phyloP scores from a whole-genome alignment of 768 basidiomycete genomes.

The Termitomyces sp. region DNA sequence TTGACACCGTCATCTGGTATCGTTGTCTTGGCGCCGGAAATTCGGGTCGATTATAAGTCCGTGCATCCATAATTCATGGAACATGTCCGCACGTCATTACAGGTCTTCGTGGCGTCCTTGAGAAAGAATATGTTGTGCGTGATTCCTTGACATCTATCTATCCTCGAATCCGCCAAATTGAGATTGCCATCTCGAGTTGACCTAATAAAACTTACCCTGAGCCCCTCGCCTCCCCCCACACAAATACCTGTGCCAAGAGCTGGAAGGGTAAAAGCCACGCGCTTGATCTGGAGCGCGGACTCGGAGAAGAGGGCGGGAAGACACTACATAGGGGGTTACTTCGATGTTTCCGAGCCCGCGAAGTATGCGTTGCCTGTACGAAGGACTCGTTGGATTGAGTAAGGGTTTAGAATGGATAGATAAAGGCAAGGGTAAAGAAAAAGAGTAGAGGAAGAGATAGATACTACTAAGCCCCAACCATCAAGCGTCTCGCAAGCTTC shows the following conservation, averaged over 20 bases:
- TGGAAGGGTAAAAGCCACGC: conserved; percentile 5
- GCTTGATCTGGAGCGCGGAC: conserved; percentile 14
- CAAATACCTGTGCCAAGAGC: not conserved
- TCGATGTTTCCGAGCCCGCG: not conserved
- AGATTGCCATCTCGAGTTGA: too few relatives aligned
- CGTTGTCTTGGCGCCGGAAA: not conserved
- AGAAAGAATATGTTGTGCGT: too few relatives aligned
- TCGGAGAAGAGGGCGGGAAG: conserved; percentile 8
- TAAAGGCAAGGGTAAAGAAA: conserved; percentile 4
- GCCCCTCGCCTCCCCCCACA: not conserved
- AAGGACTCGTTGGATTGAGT: conserved; percentile 1
- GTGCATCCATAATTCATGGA: too few relatives aligned
- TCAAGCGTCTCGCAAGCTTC: conserved; percentile 1
- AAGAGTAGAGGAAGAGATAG: conserved; percentile 5
- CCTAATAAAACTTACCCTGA: too few relatives aligned
- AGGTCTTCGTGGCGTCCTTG: too few relatives aligned
- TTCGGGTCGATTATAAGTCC: not conserved
- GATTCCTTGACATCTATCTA: too few relatives aligned
- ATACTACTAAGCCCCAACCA: conserved; percentile 1
- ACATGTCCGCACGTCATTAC: too few relatives aligned
- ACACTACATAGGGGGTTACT: conserved; percentile 15
- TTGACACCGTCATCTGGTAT: not conserved
- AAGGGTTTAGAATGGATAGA: not conserved
- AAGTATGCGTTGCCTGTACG: not conserved
- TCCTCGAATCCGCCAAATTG: too few relatives aligned